phyloP scores from a whole-genome alignment of 208 protist species.

The Acanthamoeba castellanii region DNA sequence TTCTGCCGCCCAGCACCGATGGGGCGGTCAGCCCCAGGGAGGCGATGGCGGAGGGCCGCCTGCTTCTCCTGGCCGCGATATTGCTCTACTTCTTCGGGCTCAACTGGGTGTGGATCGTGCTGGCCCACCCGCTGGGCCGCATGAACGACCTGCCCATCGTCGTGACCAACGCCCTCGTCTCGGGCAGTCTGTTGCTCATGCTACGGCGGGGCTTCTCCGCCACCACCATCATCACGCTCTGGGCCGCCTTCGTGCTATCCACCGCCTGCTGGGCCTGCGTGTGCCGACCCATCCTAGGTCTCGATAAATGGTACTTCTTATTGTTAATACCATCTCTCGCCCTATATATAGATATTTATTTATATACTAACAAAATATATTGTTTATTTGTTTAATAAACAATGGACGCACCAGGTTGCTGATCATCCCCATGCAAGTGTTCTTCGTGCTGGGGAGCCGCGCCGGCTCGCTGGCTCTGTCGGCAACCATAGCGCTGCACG shows the following conservation, averaged over 20 bases:
- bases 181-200: background rate
- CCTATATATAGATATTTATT: no score
- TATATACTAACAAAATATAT: no score
- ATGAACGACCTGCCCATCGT: background rate
- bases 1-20: no score
- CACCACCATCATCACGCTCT: background rate
- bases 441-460: slow-evolving; percentile 10
- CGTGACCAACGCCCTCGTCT: background rate
- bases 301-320: background rate
- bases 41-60: background rate
- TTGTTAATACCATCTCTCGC: no score
- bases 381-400: no score
- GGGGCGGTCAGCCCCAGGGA: background rate
- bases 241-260: background rate
- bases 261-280: background rate
- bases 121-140: background rate
- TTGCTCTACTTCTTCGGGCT: background rate
- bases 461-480: background rate
- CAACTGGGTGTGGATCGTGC: background rate
- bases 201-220: background rate
- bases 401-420: background rate
- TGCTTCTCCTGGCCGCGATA: background rate
- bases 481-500: background rate
- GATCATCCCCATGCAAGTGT: slow-evolving; percentile 12
- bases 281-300: background rate